Percentiles rank a stretch among this genome's conserved stretches.
phyloP scores from a whole-genome alignment of 2,329 filamentous ascomycete genomes.

The Zarea fungicola region DNA sequence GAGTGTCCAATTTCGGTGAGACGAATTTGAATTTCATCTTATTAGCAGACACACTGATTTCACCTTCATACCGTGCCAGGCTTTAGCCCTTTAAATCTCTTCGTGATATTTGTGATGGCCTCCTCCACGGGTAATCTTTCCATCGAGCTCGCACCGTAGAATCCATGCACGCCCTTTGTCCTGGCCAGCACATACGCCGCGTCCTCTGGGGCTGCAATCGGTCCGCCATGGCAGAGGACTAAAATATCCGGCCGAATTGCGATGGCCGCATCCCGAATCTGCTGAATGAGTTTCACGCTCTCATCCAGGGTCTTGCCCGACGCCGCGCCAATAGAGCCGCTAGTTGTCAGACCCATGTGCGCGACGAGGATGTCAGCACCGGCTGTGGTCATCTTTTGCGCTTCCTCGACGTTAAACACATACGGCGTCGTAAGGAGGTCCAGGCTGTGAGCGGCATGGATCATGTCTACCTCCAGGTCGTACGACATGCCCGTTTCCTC shows the following conservation, averaged over 20 bases:
- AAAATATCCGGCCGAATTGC: constrained; percentile 54
- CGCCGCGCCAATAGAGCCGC: constrained; percentile 58
- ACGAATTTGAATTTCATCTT: too few species aligned
- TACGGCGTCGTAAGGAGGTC: constrained; percentile 65
- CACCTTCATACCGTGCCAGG: constrained; percentile 3
- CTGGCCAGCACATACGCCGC: constrained; percentile 56
- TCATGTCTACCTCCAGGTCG: constrained; percentile 60
- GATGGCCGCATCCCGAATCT: constrained; percentile 56
- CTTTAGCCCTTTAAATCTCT: constrained; percentile 14
- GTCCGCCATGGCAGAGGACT: constrained; percentile 65
- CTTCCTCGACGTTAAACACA: constrained; percentile 60
- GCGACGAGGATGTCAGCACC: constrained; percentile 64
- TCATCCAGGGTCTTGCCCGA: constrained; percentile 59
- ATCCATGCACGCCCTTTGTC: constrained; percentile 62
- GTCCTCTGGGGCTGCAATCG: constrained; percentile 59
- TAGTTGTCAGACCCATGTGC: constrained; percentile 63
- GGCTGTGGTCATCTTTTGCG: constrained; percentile 54
- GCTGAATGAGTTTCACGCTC: constrained; percentile 56
- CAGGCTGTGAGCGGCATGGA: constrained; percentile 52
- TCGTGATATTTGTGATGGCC: constrained; percentile 49
- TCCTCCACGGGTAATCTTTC: constrained; percentile 63
- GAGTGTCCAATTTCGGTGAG: too few species aligned
- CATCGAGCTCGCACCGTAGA: constrained; percentile 67
- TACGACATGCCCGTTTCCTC: constrained; percentile 71
- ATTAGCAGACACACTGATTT: too few species aligned